Base-by-base conservation (phyloP, 805 yeast species). In the Pichia kluyveri region DNA sequence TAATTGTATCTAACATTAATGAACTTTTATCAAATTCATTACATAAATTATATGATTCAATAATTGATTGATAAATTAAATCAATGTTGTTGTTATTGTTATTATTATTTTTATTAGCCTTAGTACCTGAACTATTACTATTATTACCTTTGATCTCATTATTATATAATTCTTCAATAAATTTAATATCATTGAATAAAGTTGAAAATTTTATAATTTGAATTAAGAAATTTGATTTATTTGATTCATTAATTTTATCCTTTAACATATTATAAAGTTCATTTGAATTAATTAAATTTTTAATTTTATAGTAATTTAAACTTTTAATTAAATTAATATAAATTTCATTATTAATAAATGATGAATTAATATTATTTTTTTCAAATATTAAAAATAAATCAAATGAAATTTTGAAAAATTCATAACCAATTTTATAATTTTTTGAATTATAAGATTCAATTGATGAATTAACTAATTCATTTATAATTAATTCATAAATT, bases 401-500 rank as follows among this genome's bases (percentile, higher is more conserved):
- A 51, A 69, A 65, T 40, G 72, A 81, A 55, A 74, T 76, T 56
- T 69, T 71, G 65, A 65, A 75, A 60, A 69, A 77, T 53, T 70
- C 80, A 43, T 54, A 55, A 18, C 75, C 79, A 54, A 69, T 73
- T 31, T 56, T 59, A 53, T 57, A 62, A 47, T 65, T 69, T 37
- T 60, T 69, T 11, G 53, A 57, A 41, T 59, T 61, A 51, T 58
- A 69, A 19, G 75, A 76, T 48, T 57, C 52, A 39, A 72, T 65
- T 1, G 81, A 65, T 6, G 82, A 80, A 38, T 66, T 64, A 45
- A 83, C 67, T 28, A 84, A 67, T 31, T 76, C 72, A 23, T 66
- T 63, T 42, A 84, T 66, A 6, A 76, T 72, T 4, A 76, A 60
- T 55, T 75, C 68, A 61, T 77, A 83, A 8, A 86, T 82, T 18